These are phyloP conservation scores for Blastocystis sp. DNA, from an alignment of 352 stramenopile species.

Conservation along the genomic window DNA sequence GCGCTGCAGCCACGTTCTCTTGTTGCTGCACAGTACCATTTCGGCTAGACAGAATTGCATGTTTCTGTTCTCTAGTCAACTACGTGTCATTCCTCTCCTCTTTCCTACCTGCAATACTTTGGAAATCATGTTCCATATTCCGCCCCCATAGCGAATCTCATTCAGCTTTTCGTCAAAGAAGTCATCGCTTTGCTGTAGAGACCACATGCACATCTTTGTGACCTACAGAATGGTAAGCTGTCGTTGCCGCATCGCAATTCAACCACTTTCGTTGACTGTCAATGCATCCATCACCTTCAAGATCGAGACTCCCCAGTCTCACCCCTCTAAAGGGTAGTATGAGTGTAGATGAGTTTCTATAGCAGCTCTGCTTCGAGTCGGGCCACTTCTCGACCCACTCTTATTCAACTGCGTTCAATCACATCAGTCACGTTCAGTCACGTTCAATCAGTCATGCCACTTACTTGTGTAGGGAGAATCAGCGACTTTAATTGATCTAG, in stretches of 20 bases:
- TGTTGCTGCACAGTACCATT: constrained; percentile 59
- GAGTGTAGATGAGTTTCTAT: constrained; percentile 37
- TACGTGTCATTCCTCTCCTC: not conserved
- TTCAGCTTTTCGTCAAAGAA: constrained; percentile 64
- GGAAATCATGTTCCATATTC: constrained; percentile 65
- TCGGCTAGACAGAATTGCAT: constrained; percentile 61
- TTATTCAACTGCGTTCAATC: not conserved
- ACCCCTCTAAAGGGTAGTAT: constrained; percentile 61
- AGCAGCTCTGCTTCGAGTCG: constrained; percentile 40
- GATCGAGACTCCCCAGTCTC: constrained; percentile 31
- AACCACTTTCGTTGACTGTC: constrained; percentile 22
- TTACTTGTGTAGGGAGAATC: constrained; percentile 61
- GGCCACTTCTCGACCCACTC: not conserved
- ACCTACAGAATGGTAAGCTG: constrained; percentile 45
- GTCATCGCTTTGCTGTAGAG: constrained; percentile 64
- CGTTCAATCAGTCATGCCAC: not conserved
- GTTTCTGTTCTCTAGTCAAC: constrained; percentile 62
- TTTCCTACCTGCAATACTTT: constrained; percentile 42
- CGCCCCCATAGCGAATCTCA: constrained; percentile 60
- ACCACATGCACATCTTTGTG: constrained; percentile 64
- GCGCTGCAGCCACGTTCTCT: constrained; percentile 58
- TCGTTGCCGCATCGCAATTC: constrained; percentile 60
- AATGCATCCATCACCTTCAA: constrained; percentile 46
- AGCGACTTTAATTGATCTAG: constrained; percentile 62
- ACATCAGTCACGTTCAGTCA: not conserved